Percentiles rank a stretch among this genome's conserved stretches.
These are phyloP conservation scores for Backusella parvicylindrica DNA, from an alignment of 192 early-diverging fungal species.

Conservation along the genomic window DNA sequence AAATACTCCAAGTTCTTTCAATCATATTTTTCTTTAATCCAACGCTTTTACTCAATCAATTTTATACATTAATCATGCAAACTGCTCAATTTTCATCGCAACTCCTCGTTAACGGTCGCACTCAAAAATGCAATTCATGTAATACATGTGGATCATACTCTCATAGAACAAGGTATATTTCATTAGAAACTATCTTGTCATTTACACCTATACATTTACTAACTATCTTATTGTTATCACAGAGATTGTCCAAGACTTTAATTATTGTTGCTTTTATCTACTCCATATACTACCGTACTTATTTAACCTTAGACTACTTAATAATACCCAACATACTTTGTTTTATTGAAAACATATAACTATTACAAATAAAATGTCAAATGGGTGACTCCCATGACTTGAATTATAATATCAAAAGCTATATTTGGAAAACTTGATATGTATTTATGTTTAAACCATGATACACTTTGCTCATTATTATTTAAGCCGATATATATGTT, in stretches of 20 bases:
- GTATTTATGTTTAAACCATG: neutral
- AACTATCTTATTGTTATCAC: neutral
- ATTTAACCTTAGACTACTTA: neutral
- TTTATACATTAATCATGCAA: neutral
- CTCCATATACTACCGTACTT: neutral
- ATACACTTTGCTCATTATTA: neutral
- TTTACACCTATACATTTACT: neutral
- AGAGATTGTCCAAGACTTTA: neutral
- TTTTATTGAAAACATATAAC: neutral
- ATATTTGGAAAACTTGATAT: neutral
- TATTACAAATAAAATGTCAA: constrained; percentile 9
- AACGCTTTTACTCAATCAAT: neutral
- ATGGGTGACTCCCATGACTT: neutral
- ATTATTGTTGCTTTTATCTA: neutral
- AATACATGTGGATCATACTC: constrained; percentile 4
- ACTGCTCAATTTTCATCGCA: neutral
- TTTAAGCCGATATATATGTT: neutral
- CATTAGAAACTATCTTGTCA: neutral
- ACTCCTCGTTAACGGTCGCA: neutral
- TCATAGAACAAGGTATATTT: constrained; percentile 3
- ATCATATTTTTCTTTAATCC: neutral
- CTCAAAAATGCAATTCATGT: neutral
- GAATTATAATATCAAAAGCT: neutral
- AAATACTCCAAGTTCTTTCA: neutral
- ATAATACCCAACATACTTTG: neutral